phyloP scores from a whole-genome alignment of 2,329 filamentous ascomycete species.

The Botrytis paeoniae region DNA sequence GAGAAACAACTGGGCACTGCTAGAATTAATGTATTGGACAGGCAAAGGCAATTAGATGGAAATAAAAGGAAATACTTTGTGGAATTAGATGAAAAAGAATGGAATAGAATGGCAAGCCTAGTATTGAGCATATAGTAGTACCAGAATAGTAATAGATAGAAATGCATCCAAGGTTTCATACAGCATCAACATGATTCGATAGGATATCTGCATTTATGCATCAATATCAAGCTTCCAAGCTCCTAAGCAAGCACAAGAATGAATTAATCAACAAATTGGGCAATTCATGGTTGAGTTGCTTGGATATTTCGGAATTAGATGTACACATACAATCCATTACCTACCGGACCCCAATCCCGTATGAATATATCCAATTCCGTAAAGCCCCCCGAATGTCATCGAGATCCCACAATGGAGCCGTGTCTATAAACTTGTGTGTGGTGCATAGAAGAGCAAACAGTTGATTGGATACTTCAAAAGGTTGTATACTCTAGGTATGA shows the following conservation, averaged over 20 bases:
- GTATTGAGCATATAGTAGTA: not conserved
- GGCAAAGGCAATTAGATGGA: constrained; percentile 8
- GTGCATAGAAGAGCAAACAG: not conserved
- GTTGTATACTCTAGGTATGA: constrained; percentile 4
- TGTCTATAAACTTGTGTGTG: not conserved
- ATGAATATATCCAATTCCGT: not conserved
- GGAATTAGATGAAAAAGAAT: not conserved
- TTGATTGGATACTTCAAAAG: not conserved
- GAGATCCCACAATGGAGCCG: constrained; percentile 2
- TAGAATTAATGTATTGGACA: not conserved
- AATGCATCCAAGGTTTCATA: not conserved
- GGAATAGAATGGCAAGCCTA: not conserved
- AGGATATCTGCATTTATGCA: not conserved
- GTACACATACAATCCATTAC: not conserved
- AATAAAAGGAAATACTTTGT: not conserved
- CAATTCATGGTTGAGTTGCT: not conserved
- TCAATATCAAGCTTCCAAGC: constrained; percentile 3
- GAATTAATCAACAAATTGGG: not conserved
- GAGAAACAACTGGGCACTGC: constrained; percentile 8
- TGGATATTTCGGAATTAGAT: constrained; percentile 8
- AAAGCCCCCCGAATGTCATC: not conserved
- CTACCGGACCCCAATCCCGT: constrained; percentile 4
- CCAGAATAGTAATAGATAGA: not conserved
- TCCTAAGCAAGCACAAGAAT: not conserved
- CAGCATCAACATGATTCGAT: not conserved